A percentile compares a stretch with the other conserved stretches of the same genome.
phyloP scores from a whole-genome alignment of 169 alveolate species.

The Cryptosporidium ryanae region DNA sequence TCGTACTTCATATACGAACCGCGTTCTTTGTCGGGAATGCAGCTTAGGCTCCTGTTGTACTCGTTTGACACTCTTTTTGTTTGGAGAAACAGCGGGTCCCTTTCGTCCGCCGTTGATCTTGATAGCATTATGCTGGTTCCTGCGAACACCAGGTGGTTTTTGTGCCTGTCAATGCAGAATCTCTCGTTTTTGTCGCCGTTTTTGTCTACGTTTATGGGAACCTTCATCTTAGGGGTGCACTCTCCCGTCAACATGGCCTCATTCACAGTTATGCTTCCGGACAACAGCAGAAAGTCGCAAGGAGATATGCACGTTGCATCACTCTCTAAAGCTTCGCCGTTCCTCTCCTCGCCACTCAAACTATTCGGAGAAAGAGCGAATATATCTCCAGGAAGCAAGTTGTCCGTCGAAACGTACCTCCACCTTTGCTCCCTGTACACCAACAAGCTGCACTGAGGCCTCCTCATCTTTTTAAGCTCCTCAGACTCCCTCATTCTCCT shows the following conservation, averaged over 20 bases:
- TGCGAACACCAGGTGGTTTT: conserved; percentile 91
- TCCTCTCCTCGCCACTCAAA: conserved; percentile 13
- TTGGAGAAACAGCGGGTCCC: conserved; percentile 31
- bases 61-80: conserved; percentile 18
- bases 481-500: conserved; percentile 84
- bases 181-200: conserved; percentile 26
- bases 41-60: conserved; percentile 22
- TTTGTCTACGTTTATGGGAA: conserved; percentile 80
- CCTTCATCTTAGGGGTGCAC: conserved; percentile 88
- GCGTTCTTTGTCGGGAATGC: background rate
- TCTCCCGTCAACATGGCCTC: conserved; percentile 93
- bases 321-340: conserved; percentile 35
- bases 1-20: conserved; percentile 26
- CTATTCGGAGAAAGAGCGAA: conserved; percentile 46
- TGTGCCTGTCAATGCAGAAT: conserved; percentile 46
- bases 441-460: conserved; percentile 86
- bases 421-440: conserved; percentile 91
- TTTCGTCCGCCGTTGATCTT: conserved; percentile 78
- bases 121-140: conserved; percentile 91
- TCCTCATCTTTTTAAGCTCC: conserved; percentile 86
- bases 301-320: conserved; percentile 76
- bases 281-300: conserved; percentile 83
- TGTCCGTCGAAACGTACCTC: conserved; percentile 87
- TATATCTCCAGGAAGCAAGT: conserved; percentile 96
- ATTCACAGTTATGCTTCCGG: conserved; percentile 87